Conservation (phyloP, 257 asterid species). For the Galeopsis tetrahit region DNA sequence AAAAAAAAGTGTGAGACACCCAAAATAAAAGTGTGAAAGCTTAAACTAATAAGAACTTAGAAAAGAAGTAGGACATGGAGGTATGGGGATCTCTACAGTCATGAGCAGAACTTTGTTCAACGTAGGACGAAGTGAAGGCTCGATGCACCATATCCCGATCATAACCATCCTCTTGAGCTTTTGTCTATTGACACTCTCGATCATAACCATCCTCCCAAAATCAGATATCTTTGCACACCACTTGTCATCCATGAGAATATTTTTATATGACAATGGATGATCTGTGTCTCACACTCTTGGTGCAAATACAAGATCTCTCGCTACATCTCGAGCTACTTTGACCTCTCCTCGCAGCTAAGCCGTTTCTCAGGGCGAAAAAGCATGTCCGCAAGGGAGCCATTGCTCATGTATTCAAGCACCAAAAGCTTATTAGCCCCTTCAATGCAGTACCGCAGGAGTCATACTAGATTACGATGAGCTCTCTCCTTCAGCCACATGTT, state of each 20-base stretch:
- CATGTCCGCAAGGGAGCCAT: constrained; percentile 53
- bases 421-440: constrained; percentile 50
- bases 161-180: constrained; percentile 48
- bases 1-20: no score
- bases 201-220: constrained; percentile 50
- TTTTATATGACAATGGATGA: constrained; percentile 71
- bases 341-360: constrained; percentile 48
- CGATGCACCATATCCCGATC: constrained; percentile 64
- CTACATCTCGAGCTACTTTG: constrained; percentile 44
- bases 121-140: constrained; percentile 56
- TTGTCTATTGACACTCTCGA: constrained; percentile 40
- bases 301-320: constrained; percentile 62
- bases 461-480: constrained; percentile 57
- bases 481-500: no score
- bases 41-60: constrained; percentile 36
- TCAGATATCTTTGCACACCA: constrained; percentile 53
- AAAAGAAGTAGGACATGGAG: constrained; percentile 57
- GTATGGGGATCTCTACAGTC: constrained; percentile 59
- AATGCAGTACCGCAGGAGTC: constrained; percentile 55
- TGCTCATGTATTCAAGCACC: constrained; percentile 60
- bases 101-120: constrained; percentile 60
- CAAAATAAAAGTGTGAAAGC: no score
- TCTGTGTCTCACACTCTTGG: constrained; percentile 59
- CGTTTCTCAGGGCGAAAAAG: constrained; percentile 34
- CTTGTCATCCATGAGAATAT: constrained; percentile 56